Percentiles rank a stretch among this genome's conserved stretches.
phyloP scores from a whole-genome alignment of 805 yeast genomes.

The Spencermartinsiella europaea region DNA sequence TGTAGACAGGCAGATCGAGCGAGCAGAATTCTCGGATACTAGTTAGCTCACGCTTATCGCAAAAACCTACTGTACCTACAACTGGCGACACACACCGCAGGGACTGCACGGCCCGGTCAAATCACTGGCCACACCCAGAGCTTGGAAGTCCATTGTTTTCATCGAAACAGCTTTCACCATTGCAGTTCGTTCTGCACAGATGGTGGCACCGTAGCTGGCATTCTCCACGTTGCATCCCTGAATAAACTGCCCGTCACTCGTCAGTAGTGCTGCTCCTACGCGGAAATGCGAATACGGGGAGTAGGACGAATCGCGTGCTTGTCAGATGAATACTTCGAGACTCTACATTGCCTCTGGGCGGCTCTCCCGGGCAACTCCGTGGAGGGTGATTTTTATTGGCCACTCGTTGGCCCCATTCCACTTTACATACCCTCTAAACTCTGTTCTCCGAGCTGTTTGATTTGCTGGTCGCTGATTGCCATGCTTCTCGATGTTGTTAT shows the following conservation, averaged over 20 bases:
- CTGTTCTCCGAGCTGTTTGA: too few species aligned
- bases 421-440: too few species aligned
- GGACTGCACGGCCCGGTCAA: constrained; percentile 61
- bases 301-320: constrained; percentile 50
- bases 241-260: constrained; percentile 44
- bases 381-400: too few species aligned
- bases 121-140: constrained; percentile 66
- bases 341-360: too few species aligned
- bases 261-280: constrained; percentile 75
- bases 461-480: too few species aligned
- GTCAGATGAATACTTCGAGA: too few species aligned
- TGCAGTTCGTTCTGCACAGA: constrained; percentile 75
- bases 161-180: constrained; percentile 47
- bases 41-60: constrained; percentile 1
- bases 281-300: constrained; percentile 72
- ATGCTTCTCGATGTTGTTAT: too few species aligned
- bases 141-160: constrained; percentile 40
- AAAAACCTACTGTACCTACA: constrained; percentile 27
- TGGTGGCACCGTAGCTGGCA: constrained; percentile 76
- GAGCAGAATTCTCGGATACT: constrained; percentile 69
- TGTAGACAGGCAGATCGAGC: constrained; percentile 50
- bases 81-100: constrained; percentile 92
- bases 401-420: too few species aligned
- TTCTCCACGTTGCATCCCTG: constrained; percentile 90
- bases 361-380: too few species aligned